phyloP scores from a whole-genome alignment of 2,329 filamentous ascomycete species.

The Mariannaea elegans region DNA sequence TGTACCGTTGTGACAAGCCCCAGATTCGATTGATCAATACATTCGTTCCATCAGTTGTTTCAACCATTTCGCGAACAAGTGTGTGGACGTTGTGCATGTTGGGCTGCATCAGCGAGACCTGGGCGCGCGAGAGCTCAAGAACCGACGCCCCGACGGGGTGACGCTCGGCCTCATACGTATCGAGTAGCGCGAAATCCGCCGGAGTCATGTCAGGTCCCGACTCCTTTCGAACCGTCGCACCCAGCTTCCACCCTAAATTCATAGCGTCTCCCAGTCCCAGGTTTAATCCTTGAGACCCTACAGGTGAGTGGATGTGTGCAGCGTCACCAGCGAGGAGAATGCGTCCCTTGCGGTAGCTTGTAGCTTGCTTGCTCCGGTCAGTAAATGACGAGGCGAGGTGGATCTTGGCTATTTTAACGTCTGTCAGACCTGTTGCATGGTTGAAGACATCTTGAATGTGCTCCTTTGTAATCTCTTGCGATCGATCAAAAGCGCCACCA shows the following conservation, averaged over 20 bases:
- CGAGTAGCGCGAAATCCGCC: constrained; percentile 45
- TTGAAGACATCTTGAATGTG: constrained; percentile 34
- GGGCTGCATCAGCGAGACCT: constrained; percentile 42
- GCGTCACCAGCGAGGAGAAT: constrained; percentile 60
- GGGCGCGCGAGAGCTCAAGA: constrained; percentile 50
- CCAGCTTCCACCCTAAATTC: constrained; percentile 61
- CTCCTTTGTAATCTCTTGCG: constrained; percentile 20
- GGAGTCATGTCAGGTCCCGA: no score
- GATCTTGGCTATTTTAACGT: constrained; percentile 36
- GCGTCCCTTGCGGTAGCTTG: constrained; percentile 50
- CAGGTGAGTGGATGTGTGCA: constrained; percentile 58
- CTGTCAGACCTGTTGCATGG: constrained; percentile 31
- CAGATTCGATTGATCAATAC: constrained; percentile 44
- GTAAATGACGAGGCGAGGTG: constrained; percentile 38
- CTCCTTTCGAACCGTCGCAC: constrained; percentile 45
- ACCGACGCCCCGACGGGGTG: constrained; percentile 51
- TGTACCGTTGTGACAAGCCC: constrained; percentile 47
- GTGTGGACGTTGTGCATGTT: constrained; percentile 38
- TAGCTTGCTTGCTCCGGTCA: constrained; percentile 40
- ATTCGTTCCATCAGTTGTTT: constrained; percentile 42
- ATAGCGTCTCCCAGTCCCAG: constrained; percentile 59
- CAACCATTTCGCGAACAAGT: constrained; percentile 39
- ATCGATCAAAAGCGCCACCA: constrained; percentile 30
- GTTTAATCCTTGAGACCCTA: constrained; percentile 62
- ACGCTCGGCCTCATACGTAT: constrained; percentile 59